Conservation (phyloP, 805 yeast genomes). For the Saccharomycodes ludwigii region DNA sequence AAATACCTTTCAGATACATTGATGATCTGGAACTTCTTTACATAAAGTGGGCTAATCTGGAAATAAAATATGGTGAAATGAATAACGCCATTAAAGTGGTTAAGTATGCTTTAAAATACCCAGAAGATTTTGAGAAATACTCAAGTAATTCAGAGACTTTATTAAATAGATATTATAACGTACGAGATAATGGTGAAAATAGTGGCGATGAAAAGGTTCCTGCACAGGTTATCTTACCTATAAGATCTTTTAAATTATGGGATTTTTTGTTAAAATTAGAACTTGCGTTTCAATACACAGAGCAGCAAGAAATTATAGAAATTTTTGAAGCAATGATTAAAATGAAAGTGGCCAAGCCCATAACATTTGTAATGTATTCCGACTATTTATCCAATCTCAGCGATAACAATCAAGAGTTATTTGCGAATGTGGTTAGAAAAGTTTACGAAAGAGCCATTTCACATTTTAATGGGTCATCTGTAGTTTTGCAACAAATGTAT, state of each 20-base stretch:
- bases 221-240: constrained; percentile 42
- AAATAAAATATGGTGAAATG: constrained; percentile 36
- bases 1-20: constrained; percentile 52
- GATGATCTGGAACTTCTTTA: constrained; percentile 61
- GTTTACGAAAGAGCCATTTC: constrained; percentile 61
- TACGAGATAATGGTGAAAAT: constrained; percentile 8
- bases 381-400: no score
- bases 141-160: constrained; percentile 12
- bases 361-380: constrained; percentile 55
- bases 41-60: constrained; percentile 65
- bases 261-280: constrained; percentile 60
- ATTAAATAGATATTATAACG: constrained; percentile 5
- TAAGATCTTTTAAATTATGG: constrained; percentile 60
- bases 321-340: constrained; percentile 43
- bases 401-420: constrained; percentile 33
- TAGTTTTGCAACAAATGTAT: constrained; percentile 57
- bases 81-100: constrained; percentile 31
- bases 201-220: constrained; percentile 32
- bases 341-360: constrained; percentile 57
- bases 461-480: constrained; percentile 41
- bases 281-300: constrained; percentile 32
- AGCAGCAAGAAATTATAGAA: constrained; percentile 24
- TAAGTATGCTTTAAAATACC: constrained; percentile 29
- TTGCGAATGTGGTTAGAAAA: constrained; percentile 32
- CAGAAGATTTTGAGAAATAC: constrained; percentile 19